Conservation (phyloP, 371 early-diverging fungal genomes). For the Coemansia sp. region DNA sequence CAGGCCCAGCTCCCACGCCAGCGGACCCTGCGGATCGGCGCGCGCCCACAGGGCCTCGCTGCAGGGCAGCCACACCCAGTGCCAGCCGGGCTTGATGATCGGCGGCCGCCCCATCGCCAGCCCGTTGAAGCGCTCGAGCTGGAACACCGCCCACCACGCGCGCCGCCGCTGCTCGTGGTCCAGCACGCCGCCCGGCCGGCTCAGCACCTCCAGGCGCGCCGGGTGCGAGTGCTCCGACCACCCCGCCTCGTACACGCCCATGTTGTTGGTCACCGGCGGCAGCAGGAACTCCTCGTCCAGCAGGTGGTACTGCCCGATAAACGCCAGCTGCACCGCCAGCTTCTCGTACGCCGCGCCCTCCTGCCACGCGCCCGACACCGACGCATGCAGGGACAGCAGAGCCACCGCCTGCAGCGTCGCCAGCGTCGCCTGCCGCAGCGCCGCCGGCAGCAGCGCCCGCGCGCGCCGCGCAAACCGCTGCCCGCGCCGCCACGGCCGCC, state of each 20-base stretch:
- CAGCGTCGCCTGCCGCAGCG: slow-evolving; percentile 14
- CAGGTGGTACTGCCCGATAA: slow-evolving; percentile 46
- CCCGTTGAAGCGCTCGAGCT: slow-evolving; percentile 46
- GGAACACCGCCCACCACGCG: slow-evolving; percentile 47
- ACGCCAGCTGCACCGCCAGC: slow-evolving; percentile 47
- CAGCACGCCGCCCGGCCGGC: slow-evolving; percentile 40
- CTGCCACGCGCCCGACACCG: slow-evolving; percentile 45
- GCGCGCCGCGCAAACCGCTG: slow-evolving; percentile 34
- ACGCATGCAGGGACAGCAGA: slow-evolving; percentile 40
- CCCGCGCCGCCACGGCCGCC: slow-evolving; percentile 28
- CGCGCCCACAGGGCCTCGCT: slow-evolving; percentile 40
- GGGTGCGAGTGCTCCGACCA: slow-evolving; percentile 48
- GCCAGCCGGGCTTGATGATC: slow-evolving; percentile 51
- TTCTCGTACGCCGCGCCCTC: slow-evolving; percentile 45
- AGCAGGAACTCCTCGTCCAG: slow-evolving; percentile 48
- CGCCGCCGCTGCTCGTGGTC: slow-evolving; percentile 46
- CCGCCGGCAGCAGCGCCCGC: slow-evolving; percentile 21
- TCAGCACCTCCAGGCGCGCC: slow-evolving; percentile 44
- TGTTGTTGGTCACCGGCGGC: slow-evolving; percentile 43
- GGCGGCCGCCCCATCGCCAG: slow-evolving; percentile 49
- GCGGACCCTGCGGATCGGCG: slow-evolving; percentile 31
- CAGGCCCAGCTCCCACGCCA: slow-evolving; percentile 47
- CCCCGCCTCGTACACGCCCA: slow-evolving; percentile 42
- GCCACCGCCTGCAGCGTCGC: slow-evolving; percentile 43
- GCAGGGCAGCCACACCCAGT: slow-evolving; percentile 51